Evolutionary conservation across 2,329 filamentous ascomycete species (phyloP), one percentile per base, ranked within the genome.

Genomic region (Juglanconis sp.): DNA sequence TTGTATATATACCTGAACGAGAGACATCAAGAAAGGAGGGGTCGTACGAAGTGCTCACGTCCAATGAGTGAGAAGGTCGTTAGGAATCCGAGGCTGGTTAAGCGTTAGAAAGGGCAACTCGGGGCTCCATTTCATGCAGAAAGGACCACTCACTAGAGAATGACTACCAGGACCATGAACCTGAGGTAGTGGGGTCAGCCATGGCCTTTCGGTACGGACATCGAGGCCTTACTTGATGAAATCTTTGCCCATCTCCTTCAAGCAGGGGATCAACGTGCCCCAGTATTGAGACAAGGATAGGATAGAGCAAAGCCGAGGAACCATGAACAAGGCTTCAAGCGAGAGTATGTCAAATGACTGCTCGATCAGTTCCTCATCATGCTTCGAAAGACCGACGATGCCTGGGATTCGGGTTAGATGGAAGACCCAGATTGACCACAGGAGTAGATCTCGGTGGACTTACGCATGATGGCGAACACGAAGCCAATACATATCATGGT

Each of bases 191-290:
- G 17, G 6, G 91, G 66, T 90, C 15, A 74, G 61, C 40, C 8
- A 34, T 60, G 65, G 56, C 15, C 66, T 59, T 3, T 8, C 17
- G 9, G 5, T 40, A 24, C 8, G 31, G 5, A 5, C 68, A 86
- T 83, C 34, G 32, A 6, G 24, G 31, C 35, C 55, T 70, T 95
- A 96, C 69, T 93, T 93, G 72, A 93, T 74, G 71, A 96, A 96
- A 71, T 96, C 92, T 73, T 93, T 94, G 44, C 90, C 90, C 93
- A 97, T 97, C 72, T 94, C 91, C 71, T 95, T 95, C 54, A 97
- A 81, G 65, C 93, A 96, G 0, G 92, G 93, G 62, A 97, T 93
- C 53, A 95, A 74, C 1, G 90, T 95, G 47, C 91, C 93, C 82
- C 95, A 97, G 71, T 96, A 96, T 1, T 91, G 91, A 68, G 92